Base-by-base conservation (phyloP, 2,329 filamentous ascomycete species). In the Pestalotiopsis sp. region DNA sequence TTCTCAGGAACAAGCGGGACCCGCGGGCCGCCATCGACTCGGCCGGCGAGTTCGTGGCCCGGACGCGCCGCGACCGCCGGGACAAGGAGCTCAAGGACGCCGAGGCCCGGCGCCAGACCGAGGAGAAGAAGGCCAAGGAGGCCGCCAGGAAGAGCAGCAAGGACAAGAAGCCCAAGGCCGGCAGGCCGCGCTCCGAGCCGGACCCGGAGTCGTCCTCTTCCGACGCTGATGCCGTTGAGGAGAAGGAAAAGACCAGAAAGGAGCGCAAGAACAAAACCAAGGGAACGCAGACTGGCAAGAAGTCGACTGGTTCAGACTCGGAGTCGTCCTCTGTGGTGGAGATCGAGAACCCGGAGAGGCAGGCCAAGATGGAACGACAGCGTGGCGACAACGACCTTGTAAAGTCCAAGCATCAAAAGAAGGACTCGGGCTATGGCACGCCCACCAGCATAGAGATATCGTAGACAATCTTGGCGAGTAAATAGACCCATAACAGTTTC, bases 1-100 rank as follows among this genome's bases (percentile, higher is more conserved):
- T 90, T 63, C 80, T 90, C 70, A 84, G 83, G 73, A 79, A 89
- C 74, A 90, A 90, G 81, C 82, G 83, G 11, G 78, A 82, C 67
- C 84, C 87, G 0, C 79, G 82, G 45, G 81, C 76, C 0, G 88
- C 85, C 0, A 79, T 90, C 3, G 82, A 79, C 7, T 80, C 78
- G 2, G 79, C 82, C 0, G 83, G 82, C 13, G 79, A 80, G 11
- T 90, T 88, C 84, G 80, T 89, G 0, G 75, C 79, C 31, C 82
- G 83, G 68, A 84, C 83, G 41, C 79, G 85, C 49, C 83, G 82
- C 73, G 85, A 77, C 27, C 76, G 73, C 52, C 78, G 77, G 66
- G 74, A 76, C 66, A 79, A 80, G 68, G 74, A 79, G 65, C 69
- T 77, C 25, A 75, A 75, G 71, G 76, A 74, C 6, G 78, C 77